These are phyloP conservation scores for Kalanchoe fedtschenkoi DNA, from an alignment of 164 flowering plant species.

Conservation along the genomic window DNA sequence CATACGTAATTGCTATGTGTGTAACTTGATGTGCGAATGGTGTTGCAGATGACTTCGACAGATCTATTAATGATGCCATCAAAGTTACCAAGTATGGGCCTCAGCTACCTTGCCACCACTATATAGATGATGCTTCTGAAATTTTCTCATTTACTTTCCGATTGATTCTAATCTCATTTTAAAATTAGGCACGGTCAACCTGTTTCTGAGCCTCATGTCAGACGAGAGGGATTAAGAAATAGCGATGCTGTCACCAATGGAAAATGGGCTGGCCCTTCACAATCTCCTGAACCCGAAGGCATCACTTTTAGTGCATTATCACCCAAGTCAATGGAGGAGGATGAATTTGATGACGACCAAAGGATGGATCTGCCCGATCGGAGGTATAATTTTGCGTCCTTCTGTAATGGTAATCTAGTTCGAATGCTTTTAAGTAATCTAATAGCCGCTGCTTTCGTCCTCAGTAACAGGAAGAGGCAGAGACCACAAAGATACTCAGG, in stretches of 20 bases:
- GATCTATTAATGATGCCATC: conserved; percentile 93
- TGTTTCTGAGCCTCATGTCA: conserved; percentile 55
- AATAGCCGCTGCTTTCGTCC: conserved; percentile 6
- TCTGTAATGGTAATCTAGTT: background rate
- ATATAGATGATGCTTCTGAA: too few relatives aligned
- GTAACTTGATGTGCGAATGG: conserved; percentile 11
- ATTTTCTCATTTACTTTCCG: too few relatives aligned
- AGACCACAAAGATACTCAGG: conserved; percentile 84
- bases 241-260: conserved; percentile 59
- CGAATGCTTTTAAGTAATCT: background rate
- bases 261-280: conserved; percentile 48
- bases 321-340: conserved; percentile 51
- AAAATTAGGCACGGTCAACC: conserved; percentile 25
- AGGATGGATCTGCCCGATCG: conserved; percentile 46
- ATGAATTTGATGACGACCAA: conserved; percentile 47
- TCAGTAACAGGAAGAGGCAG: conserved; percentile 70
- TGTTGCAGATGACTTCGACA: conserved; percentile 87
- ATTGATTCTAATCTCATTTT: too few relatives aligned
- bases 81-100: conserved; percentile 92
- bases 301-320: conserved; percentile 35
- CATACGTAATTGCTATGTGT: background rate
- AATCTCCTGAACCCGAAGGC: conserved; percentile 25
- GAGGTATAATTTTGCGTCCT: conserved; percentile 31
- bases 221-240: conserved; percentile 37
- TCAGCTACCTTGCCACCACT: too few relatives aligned